These are phyloP conservation scores for Trypanosomatidae sp. DNA, from an alignment of 208 protist genomes.

Conservation along the genomic window DNA sequence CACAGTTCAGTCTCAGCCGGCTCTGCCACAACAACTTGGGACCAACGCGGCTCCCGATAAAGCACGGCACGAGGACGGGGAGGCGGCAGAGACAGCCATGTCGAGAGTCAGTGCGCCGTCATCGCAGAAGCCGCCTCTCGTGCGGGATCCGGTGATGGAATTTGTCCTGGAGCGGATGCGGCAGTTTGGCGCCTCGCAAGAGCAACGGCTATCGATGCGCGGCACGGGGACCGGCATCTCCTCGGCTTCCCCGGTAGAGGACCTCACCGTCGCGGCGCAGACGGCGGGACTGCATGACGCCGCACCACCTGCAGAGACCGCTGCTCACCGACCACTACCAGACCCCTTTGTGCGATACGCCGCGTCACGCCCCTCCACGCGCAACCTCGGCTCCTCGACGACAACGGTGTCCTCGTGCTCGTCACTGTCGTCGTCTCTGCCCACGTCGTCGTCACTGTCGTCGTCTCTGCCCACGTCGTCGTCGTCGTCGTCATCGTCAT, in stretches of 20 bases:
- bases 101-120: neutral
- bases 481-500: constrained; percentile 17
- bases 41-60: neutral
- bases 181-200: constrained; percentile 34
- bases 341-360: neutral
- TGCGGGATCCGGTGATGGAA: constrained; percentile 66
- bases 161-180: constrained; percentile 82
- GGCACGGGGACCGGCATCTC: neutral
- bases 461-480: neutral
- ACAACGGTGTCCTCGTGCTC: constrained; percentile 5
- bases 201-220: constrained; percentile 7
- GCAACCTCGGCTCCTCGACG: constrained; percentile 23
- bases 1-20: neutral
- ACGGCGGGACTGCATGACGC: neutral
- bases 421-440: neutral
- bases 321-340: neutral
- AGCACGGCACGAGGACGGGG: neutral
- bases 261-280: constrained; percentile 25
- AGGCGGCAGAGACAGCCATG: neutral
- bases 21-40: neutral
- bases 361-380: constrained; percentile 17
- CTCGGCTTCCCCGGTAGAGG: constrained; percentile 4
- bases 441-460: neutral
- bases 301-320: neutral
- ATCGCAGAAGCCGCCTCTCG: neutral